Evolutionary conservation across 2,329 filamentous ascomycete genomes (phyloP), one percentile per base, ranked within the genome.

Genomic region (Emydomyces testavorans): DNA sequence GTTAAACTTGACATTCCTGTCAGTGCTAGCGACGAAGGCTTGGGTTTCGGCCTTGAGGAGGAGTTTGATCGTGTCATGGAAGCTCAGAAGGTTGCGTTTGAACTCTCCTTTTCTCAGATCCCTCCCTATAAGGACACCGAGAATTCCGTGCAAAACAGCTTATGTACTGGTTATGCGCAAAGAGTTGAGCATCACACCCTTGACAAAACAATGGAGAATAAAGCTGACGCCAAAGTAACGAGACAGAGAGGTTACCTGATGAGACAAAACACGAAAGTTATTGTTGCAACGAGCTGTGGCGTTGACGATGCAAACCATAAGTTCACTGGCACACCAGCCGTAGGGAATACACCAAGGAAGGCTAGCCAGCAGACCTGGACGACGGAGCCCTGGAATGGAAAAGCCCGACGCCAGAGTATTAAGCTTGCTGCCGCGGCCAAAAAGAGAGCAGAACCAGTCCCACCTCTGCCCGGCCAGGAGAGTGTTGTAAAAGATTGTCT

Each of bases 261-360:
- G 90, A 82, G 92, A 60, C 90, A 98, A 60, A 98, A 96, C 68
- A 96, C 90, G 2, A 96, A 96, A 66, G 78, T 98, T 46, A 87
- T 98, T 43, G 80, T 94, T 42, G 92, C 92, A n/a, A 94, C 82
- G 62, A 80, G 75, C 61, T 74, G 76, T 38, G 82, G 83, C 55
- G 74, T 83, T 53, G 82, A 63, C 61, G 80, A 66, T 54, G 56
- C 57, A 24, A 59, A 54, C 42, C 57, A 56, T 26, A 60, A 57
- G 26, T 55, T 54, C 26, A 59, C 61, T 1, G 46, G 46, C 5
- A 60, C 65, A 38, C 63, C 64, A 48, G 80, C 82, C 23, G 78
- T 76, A 11, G 78, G 77, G 13, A 82, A 78, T 58, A 86, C 83
- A 4, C 80, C 86, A 24, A 85, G 93, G 60, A 80, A 86, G 58